These are phyloP conservation scores for Fraxinus floribunda DNA, from an alignment of 305 asterid genomes.

Conservation along the genomic window DNA sequence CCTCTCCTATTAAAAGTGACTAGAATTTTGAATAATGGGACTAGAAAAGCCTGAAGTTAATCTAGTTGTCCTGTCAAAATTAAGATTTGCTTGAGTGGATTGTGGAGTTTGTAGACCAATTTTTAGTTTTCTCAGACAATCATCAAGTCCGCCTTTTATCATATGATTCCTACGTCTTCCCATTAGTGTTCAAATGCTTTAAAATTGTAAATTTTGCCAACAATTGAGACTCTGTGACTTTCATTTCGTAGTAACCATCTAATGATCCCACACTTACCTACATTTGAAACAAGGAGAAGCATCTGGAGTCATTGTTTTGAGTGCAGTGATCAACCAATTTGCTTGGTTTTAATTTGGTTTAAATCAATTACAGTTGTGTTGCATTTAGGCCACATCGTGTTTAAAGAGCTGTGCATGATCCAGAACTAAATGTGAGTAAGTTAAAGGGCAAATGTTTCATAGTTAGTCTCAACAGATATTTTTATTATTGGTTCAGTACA, in stretches of 20 bases:
- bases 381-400: not conserved
- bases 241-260: not conserved
- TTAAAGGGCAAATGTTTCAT: not conserved
- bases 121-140: not conserved
- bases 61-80: not conserved
- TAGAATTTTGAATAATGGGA: not conserved
- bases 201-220: not conserved
- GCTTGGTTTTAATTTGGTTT: slow-evolving; percentile 2
- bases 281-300: not conserved
- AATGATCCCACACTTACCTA: not conserved
- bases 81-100: not conserved
- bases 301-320: not conserved
- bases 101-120: not conserved
- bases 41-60: not conserved
- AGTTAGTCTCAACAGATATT: not conserved
- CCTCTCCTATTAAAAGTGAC: not conserved
- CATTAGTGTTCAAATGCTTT: not conserved
- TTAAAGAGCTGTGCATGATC: not conserved
- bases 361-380: not conserved
- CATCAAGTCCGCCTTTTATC: not conserved
- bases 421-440: not conserved
- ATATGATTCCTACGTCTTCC: not conserved
- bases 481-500: not conserved
- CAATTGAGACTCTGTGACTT: not conserved
- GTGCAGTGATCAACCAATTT: not conserved